phyloP scores from a whole-genome alignment of 805 yeast genomes.

The Teunomyces gatunensis region DNA sequence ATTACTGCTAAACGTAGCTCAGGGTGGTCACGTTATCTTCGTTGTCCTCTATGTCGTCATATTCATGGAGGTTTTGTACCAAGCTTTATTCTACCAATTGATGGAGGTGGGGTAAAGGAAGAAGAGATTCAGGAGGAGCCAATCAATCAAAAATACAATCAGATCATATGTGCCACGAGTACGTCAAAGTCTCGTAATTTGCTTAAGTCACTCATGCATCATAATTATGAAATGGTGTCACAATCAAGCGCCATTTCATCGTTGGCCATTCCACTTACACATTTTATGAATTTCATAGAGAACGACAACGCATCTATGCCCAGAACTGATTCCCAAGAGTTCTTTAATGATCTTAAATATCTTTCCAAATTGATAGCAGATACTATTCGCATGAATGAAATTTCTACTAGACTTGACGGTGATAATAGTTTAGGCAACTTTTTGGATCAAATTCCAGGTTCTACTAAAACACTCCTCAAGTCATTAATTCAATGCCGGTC shows the following conservation, averaged over 20 bases:
- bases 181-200: conserved; percentile 3
- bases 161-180: conserved; percentile 1
- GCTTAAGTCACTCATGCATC: conserved; percentile 8
- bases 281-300: neutral
- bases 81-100: conserved; percentile 29
- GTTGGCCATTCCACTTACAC: neutral
- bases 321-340: neutral
- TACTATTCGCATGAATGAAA: conserved; percentile 58
- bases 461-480: conserved; percentile 32
- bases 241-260: neutral
- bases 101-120: neutral
- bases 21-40: conserved; percentile 18
- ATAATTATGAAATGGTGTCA: conserved; percentile 8
- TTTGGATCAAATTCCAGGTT: conserved; percentile 23
- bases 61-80: conserved; percentile 47
- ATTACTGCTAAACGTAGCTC: conserved; percentile 22
- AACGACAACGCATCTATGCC: conserved; percentile 13
- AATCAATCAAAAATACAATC: conserved; percentile 12
- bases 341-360: conserved; percentile 15
- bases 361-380: conserved; percentile 38
- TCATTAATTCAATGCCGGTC: conserved; percentile 43
- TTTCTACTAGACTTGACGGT: conserved; percentile 52
- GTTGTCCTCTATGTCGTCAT: conserved; percentile 53
- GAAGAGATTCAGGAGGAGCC: conserved; percentile 13
- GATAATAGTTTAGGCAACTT: conserved; percentile 20